Conservation (phyloP, 2,329 filamentous ascomycete genomes). For the Aschersonia sp. region DNA sequence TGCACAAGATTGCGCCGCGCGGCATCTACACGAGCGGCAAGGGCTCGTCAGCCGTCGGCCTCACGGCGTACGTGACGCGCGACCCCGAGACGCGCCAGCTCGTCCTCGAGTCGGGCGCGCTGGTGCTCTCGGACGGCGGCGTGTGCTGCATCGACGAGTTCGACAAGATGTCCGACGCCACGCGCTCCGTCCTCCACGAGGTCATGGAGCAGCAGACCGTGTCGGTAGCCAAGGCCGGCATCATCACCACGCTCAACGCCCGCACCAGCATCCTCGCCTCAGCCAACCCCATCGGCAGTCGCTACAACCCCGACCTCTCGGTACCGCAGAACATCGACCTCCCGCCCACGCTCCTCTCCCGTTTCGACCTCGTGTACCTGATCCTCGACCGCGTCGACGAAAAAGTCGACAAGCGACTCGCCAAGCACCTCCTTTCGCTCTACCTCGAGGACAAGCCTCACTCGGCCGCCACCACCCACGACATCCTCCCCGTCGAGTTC, state of each 20-base stretch:
- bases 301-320: slow-evolving; percentile 90
- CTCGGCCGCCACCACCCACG: slow-evolving; percentile 56
- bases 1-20: slow-evolving; percentile 94
- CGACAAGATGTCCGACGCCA: slow-evolving; percentile 72
- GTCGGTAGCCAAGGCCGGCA: slow-evolving; percentile 78
- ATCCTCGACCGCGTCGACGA: slow-evolving; percentile 92
- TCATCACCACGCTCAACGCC: slow-evolving; percentile 92
- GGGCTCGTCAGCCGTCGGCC: slow-evolving; percentile 67
- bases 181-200: slow-evolving; percentile 71
- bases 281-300: slow-evolving; percentile 93
- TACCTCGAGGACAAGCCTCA: slow-evolving; percentile 92
- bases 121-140: slow-evolving; percentile 68
- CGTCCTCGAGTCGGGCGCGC: slow-evolving; percentile 64
- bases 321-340: slow-evolving; percentile 98
- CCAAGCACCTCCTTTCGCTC: slow-evolving; percentile 87
- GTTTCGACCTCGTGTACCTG: slow-evolving; percentile 94
- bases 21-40: slow-evolving; percentile 72
- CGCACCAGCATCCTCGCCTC: slow-evolving; percentile 92
- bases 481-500: slow-evolving; percentile 87
- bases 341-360: slow-evolving; percentile 82
- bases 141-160: slow-evolving; percentile 80
- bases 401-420: slow-evolving; percentile 72
- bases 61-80: slow-evolving; percentile 68
- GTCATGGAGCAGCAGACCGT: slow-evolving; percentile 84
- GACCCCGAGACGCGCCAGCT: slow-evolving; percentile 70